Evolutionary conservation across 176 grass and related monocot species (phyloP).

Genomic region (Aegilops bicornis): DNA sequence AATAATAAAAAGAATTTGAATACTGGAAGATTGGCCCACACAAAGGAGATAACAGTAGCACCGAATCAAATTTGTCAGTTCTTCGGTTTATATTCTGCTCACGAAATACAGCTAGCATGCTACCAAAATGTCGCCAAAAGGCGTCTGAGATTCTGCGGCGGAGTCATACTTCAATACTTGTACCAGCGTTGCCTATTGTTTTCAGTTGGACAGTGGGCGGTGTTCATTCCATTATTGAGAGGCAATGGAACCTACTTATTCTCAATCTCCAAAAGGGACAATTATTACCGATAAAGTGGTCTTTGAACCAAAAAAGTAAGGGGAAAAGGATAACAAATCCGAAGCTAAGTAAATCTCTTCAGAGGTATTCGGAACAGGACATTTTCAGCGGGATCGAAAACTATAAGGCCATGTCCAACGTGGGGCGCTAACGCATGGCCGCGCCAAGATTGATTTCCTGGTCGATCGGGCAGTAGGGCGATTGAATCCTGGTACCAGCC

Average conservation of each 20-base stretch:
- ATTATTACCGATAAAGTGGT: background rate
- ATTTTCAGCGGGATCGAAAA: too few relatives aligned
- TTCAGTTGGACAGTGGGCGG: background rate
- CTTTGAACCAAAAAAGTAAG: background rate
- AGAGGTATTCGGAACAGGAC: background rate
- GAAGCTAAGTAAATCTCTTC: background rate
- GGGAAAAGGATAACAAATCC: too few relatives aligned
- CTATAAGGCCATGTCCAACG: too few relatives aligned
- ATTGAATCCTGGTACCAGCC: too few relatives aligned
- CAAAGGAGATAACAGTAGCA: background rate
- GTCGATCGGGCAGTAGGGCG: too few relatives aligned
- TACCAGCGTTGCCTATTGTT: background rate
- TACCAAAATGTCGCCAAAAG: background rate
- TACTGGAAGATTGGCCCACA: background rate
- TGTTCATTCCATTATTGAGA: background rate
- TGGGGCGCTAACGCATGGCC: too few relatives aligned
- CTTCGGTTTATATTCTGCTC: background rate
- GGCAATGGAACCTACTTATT: background rate
- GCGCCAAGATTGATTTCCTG: too few relatives aligned
- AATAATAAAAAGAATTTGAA: slow-evolving; percentile 24
- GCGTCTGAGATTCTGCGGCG: background rate
- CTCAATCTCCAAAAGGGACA: background rate
- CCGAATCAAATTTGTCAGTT: slow-evolving; percentile 5
- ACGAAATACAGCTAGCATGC: background rate
- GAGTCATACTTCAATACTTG: background rate